Base-by-base conservation (phyloP, 768 basidiomycete species). In the Phlegmacium glaucopus region DNA sequence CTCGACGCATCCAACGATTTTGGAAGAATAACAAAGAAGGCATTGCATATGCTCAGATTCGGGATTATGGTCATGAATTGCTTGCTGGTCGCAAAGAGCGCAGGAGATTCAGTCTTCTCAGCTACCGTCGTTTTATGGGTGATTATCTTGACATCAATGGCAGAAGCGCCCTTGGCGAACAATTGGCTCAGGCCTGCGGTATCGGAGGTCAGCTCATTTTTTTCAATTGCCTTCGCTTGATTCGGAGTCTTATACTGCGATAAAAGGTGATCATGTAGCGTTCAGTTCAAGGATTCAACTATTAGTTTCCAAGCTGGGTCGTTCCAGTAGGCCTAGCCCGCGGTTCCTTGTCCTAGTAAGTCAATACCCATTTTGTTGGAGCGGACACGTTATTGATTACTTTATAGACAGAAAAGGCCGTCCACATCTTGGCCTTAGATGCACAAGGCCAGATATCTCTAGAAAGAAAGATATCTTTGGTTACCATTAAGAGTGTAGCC, bases 21-120 rank as follows among this genome's bases (percentile, higher is more conserved):
- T 99, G 96, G 96, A 91, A 87, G 74, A 92, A 92, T 67, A 97
- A 97, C 75, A 98, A 97, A 66, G 94, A 97, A 61, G 77, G 79
- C 13, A 78, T 98, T 41, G 90, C 82, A 22, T 97, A 93, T 61
- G 85, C 89, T 13, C 84, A 96, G 60, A 74, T 88, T 47, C 79
- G 96, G n/a, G 94, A 96, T 54, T 90, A 95, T 52, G 94, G 96
- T 0, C 95, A 99, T 59, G 85, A 95, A 60, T 72, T 98, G 13
- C 78, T 98, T 4, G 94, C 85, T 4, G 82, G 87, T 4, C 75
- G 95, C 53, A 99, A 98, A 70, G 96, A 99, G 70, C 78, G 96
- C 35, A 74, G 96, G 46, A 76, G 96, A 39, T 97, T 90, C 69
- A 94, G 91, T 78, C 71, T 98, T 50, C 77, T 98, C 52, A 90